Conservation (phyloP, 1,284 basidiomycete species). For the Apiotrichum akiyoshidainum region DNA sequence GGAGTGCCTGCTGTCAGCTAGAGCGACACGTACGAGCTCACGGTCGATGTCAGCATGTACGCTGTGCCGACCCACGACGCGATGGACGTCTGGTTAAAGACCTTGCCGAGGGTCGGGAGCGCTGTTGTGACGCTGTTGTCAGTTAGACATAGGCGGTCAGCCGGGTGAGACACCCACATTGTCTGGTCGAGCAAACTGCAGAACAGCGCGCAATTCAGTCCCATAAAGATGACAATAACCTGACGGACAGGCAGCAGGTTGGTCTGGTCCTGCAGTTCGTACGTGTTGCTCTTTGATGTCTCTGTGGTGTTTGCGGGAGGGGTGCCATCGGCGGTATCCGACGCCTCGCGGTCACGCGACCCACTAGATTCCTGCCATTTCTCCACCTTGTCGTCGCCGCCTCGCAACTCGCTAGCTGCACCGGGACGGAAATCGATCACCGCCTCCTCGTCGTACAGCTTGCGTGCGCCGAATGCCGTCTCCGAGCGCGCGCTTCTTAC, state of each 20-base stretch:
- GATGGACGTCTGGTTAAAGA: constrained; percentile 63
- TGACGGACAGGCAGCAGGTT: constrained; percentile 66
- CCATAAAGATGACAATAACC: constrained; percentile 61
- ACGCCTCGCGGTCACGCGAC: too few species aligned
- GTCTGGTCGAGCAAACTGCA: constrained; percentile 56
- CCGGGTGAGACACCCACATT: constrained; percentile 24
- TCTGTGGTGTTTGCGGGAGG: too few species aligned
- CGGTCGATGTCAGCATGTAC: constrained; percentile 30
- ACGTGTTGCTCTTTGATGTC: constrained; percentile 24
- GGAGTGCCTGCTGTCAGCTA: constrained; percentile 49
- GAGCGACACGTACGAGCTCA: neutral
- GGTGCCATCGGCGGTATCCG: neutral
- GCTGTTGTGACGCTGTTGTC: constrained; percentile 62
- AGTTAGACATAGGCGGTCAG: too few species aligned
- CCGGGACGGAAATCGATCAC: too few species aligned
- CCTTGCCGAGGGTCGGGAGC: constrained; percentile 62
- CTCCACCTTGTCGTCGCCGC: too few species aligned
- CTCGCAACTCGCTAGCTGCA: too few species aligned
- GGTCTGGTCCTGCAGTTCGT: constrained; percentile 64
- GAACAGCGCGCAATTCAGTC: constrained; percentile 54
- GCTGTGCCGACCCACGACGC: constrained; percentile 61
- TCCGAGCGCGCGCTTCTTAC: too few species aligned
- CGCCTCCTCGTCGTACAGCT: neutral
- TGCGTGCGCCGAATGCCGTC: too few species aligned
- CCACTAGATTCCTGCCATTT: too few species aligned